Conservation (phyloP, 306 rosid species). For the Sicyos edulis region DNA sequence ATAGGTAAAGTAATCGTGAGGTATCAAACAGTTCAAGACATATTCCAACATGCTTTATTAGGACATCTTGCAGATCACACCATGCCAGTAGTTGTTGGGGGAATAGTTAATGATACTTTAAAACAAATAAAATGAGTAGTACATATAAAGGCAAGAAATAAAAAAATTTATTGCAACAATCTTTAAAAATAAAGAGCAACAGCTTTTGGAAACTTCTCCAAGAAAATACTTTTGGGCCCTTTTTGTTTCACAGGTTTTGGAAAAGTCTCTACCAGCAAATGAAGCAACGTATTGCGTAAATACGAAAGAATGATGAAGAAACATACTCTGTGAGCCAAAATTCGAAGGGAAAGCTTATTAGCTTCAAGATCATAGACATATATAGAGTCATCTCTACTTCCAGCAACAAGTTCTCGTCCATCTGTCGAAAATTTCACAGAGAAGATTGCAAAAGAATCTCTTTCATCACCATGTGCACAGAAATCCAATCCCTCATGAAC, state of each 20-base stretch:
- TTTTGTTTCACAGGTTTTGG: background rate
- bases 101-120: background rate
- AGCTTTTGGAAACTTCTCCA: background rate
- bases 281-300: background rate
- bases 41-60: background rate
- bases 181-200: background rate
- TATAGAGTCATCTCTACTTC: slow-evolving; percentile 72
- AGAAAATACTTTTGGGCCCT: background rate
- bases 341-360: slow-evolving; percentile 65
- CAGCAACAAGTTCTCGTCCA: slow-evolving; percentile 88
- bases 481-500: slow-evolving; percentile 69
- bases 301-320: slow-evolving; percentile 5
- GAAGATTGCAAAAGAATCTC: slow-evolving; percentile 63
- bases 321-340: slow-evolving; percentile 64
- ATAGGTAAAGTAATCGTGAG: too few species aligned
- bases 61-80: background rate
- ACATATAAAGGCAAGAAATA: background rate
- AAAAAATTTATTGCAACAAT: background rate
- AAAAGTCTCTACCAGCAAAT: background rate
- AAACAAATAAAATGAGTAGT: background rate
- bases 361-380: slow-evolving; percentile 85
- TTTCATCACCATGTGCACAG: slow-evolving; percentile 42
- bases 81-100: background rate
- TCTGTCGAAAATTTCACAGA: slow-evolving; percentile 80
- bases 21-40: too few species aligned